Conservation (phyloP, 1,284 basidiomycete genomes). For the Pholiota adiposa region DNA sequence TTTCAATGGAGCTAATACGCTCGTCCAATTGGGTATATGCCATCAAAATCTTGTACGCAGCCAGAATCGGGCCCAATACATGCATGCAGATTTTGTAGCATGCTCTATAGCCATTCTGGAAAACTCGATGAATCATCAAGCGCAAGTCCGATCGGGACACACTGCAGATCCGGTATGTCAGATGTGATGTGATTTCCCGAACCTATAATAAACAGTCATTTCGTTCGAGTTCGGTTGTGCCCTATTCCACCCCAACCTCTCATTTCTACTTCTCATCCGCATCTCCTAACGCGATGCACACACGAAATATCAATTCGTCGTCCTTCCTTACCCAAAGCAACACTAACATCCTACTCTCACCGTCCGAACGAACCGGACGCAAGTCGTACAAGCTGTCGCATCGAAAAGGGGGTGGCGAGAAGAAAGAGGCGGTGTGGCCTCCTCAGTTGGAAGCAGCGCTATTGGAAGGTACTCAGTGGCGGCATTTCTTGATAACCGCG, state of each 20-base stretch:
- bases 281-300: slow-evolving; percentile 1
- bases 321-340: slow-evolving; percentile 3
- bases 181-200: background rate
- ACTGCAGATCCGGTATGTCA: background rate
- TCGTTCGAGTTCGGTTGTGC: background rate
- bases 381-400: slow-evolving; percentile 58
- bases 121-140: slow-evolving; percentile 1
- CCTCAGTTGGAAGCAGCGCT: slow-evolving; percentile 57
- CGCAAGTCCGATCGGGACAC: slow-evolving; percentile 3
- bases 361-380: slow-evolving; percentile 42
- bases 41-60: background rate
- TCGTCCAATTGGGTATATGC: background rate
- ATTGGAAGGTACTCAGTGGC: slow-evolving; percentile 47
- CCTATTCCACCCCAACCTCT: background rate
- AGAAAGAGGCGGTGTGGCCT: slow-evolving; percentile 60
- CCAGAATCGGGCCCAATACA: slow-evolving; percentile 4
- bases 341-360: slow-evolving; percentile 11
- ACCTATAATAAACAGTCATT: slow-evolving; percentile 3
- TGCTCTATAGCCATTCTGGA: slow-evolving; percentile 7
- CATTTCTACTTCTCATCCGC: background rate
- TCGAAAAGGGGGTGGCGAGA: slow-evolving; percentile 39
- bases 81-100: slow-evolving; percentile 11
- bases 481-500: background rate
- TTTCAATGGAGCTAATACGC: background rate
- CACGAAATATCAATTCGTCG: background rate